Conservation (phyloP, 2,329 filamentous ascomycete genomes). For the Fusarium protoensiforme region DNA sequence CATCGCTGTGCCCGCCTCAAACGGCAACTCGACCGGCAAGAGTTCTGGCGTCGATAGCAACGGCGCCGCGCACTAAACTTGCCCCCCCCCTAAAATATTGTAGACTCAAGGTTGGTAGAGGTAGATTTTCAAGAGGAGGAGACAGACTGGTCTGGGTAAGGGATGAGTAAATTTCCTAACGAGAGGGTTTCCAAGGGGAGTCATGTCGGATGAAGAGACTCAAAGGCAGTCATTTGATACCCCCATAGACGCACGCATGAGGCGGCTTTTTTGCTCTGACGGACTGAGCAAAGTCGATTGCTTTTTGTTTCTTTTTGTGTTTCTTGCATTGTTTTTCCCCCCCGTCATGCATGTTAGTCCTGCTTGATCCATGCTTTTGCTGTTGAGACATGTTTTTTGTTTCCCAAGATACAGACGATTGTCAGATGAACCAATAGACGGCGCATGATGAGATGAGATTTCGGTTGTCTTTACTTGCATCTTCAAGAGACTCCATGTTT, state of each 20-base stretch:
- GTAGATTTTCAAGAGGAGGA: background rate
- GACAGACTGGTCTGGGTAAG: constrained; percentile 1
- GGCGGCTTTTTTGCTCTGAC: constrained; percentile 38
- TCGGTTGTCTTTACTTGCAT: background rate
- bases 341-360: constrained; percentile 3
- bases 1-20: constrained; percentile 45
- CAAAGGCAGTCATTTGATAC: constrained; percentile 44
- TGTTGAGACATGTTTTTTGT: background rate
- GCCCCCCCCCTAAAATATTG: background rate
- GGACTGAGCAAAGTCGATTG: constrained; percentile 30
- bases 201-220: constrained; percentile 40
- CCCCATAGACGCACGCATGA: constrained; percentile 50
- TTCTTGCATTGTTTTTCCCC: constrained; percentile 6
- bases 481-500: background rate
- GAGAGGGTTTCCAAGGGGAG: constrained; percentile 35
- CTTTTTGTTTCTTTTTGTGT: constrained; percentile 34
- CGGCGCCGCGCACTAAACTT: constrained; percentile 57
- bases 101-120: constrained; percentile 1
- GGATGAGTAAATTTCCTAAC: constrained; percentile 22
- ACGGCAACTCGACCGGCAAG: constrained; percentile 38
- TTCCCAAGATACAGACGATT: constrained; percentile 7
- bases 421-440: constrained; percentile 21
- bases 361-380: constrained; percentile 3
- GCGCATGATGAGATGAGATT: background rate
- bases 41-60: constrained; percentile 46